Conservation (phyloP, 129 eudicot genomes). For the Escallonia herrerae region DNA sequence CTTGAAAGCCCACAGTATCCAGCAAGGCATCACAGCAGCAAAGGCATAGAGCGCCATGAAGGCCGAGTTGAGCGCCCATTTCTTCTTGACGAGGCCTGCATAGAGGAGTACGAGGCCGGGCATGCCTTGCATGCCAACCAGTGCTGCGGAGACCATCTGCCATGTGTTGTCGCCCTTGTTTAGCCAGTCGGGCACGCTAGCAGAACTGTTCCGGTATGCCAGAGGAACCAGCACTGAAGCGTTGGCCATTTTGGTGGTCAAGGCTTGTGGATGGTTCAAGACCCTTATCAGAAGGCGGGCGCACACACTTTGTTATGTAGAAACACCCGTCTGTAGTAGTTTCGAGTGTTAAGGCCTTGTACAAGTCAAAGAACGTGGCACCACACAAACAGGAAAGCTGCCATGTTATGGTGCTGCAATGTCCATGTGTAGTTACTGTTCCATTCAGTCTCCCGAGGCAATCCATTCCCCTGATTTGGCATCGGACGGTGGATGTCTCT, state of each 20-base stretch:
- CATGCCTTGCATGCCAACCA: conserved; percentile 13
- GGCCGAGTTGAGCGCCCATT: conserved; percentile 25
- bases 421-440: neutral
- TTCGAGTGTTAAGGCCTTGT: too few relatives aligned
- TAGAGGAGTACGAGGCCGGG: conserved; percentile 22
- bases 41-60: conserved; percentile 24
- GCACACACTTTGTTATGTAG: too few relatives aligned
- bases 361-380: too few relatives aligned
- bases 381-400: neutral
- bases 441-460: neutral
- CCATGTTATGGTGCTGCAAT: neutral
- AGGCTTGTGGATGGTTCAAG: neutral
- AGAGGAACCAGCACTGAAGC: neutral
- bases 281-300: neutral
- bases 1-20: conserved; percentile 23
- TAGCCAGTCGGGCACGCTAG: conserved; percentile 10
- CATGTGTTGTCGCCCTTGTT: conserved; percentile 21
- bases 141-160: conserved; percentile 17
- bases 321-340: too few relatives aligned
- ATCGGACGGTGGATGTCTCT: too few relatives aligned
- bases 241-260: conserved; percentile 1
- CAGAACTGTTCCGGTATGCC: conserved; percentile 11
- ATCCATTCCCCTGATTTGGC: neutral
- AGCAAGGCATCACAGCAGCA: conserved; percentile 26
- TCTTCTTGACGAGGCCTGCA: conserved; percentile 20